phyloP scores from a whole-genome alignment of 2,329 filamentous ascomycete genomes.

The Metarhizium album region DNA sequence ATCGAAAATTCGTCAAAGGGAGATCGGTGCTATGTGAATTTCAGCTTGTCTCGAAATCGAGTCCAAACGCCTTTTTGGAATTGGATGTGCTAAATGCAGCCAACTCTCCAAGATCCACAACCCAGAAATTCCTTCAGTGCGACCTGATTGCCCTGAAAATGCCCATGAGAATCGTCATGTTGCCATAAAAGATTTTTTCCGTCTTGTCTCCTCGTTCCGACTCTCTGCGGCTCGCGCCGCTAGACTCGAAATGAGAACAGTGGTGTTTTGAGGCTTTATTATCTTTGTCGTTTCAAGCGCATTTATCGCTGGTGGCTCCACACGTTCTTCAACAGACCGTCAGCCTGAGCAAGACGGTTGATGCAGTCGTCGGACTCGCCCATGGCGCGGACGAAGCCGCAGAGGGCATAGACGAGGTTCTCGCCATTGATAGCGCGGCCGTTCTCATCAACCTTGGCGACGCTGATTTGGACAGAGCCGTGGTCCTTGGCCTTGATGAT shows the following conservation, averaged over 20 bases:
- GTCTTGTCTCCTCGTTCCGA: neutral
- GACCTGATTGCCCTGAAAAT: slow-evolving; percentile 19
- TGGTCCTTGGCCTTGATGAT: slow-evolving; percentile 99
- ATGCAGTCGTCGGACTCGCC: slow-evolving; percentile 95
- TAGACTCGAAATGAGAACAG: slow-evolving; percentile 11
- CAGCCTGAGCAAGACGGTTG: slow-evolving; percentile 91
- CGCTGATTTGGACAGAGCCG: slow-evolving; percentile 91
- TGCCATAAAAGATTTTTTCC: neutral
- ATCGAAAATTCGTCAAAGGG: neutral
- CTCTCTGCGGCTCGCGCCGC: neutral
- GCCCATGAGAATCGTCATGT: slow-evolving; percentile 8
- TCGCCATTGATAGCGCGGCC: slow-evolving; percentile 87
- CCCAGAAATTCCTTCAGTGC: slow-evolving; percentile 17
- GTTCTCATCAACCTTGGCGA: slow-evolving; percentile 99
- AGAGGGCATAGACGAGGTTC: slow-evolving; percentile 95
- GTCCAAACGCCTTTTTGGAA: slow-evolving; percentile 33
- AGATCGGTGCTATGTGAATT: slow-evolving; percentile 9
- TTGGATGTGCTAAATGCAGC: slow-evolving; percentile 33
- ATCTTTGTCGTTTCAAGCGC: slow-evolving; percentile 7
- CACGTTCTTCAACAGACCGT: slow-evolving; percentile 94
- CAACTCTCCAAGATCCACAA: slow-evolving; percentile 30
- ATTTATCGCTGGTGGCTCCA: slow-evolving; percentile 68
- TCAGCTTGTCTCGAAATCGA: slow-evolving; percentile 31
- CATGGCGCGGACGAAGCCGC: slow-evolving; percentile 94
- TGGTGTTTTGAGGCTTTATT: slow-evolving; percentile 4